Conservation (phyloP, 495 filamentous ascomycete species). For the Corynascus novoguineensis region DNA sequence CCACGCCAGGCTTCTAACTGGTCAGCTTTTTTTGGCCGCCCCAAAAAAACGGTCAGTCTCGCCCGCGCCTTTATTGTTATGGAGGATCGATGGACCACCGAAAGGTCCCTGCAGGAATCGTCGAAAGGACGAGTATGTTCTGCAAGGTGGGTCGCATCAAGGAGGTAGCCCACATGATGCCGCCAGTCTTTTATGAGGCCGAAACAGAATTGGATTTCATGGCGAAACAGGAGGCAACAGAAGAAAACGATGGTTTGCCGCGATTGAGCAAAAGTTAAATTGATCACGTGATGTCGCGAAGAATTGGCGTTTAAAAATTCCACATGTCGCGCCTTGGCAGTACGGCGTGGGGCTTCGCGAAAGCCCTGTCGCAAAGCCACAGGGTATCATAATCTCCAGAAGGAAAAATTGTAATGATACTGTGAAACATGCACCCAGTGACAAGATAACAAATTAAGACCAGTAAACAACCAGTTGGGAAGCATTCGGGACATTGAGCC, state of each 20-base stretch:
- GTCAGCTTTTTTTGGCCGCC: constrained; percentile 9
- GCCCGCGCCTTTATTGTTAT: not conserved
- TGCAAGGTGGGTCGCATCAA: too few relatives aligned
- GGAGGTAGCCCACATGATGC: too few relatives aligned
- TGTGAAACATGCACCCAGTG: not conserved
- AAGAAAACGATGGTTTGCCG: too few relatives aligned
- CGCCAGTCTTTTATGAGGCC: too few relatives aligned
- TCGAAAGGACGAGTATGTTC: not conserved
- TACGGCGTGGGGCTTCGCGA: not conserved
- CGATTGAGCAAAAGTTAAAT: not conserved
- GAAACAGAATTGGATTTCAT: not conserved
- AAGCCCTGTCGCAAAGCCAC: not conserved
- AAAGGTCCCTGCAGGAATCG: not conserved
- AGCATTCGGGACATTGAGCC: not conserved
- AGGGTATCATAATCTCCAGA: not conserved
- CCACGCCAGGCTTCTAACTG: constrained; percentile 23
- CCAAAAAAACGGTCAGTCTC: not conserved
- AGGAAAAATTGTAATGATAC: not conserved
- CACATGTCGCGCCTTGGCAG: constrained; percentile 10
- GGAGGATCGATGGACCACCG: not conserved
- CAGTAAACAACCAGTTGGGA: not conserved
- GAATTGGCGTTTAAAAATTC: constrained; percentile 2
- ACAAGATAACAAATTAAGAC: not conserved
- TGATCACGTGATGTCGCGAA: constrained; percentile 22
- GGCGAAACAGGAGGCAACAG: not conserved